Conservation (phyloP, 805 yeast species). For the Ascoidea tarda region DNA sequence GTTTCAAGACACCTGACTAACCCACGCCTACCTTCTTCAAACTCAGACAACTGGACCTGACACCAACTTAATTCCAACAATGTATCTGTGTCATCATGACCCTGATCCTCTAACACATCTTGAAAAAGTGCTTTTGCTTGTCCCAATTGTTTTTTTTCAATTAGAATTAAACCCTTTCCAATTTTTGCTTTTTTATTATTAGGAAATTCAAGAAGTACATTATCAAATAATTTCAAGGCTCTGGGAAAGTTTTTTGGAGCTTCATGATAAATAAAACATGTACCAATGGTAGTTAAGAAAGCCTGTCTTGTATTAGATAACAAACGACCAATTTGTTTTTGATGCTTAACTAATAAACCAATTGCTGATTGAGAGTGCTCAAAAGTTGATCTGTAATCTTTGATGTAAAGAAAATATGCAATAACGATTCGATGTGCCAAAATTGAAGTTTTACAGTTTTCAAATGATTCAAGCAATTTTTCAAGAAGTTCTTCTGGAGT, state of each 20-base stretch:
- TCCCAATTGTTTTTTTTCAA: constrained; percentile 44
- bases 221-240: constrained; percentile 61
- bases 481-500: constrained; percentile 38
- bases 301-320: constrained; percentile 41
- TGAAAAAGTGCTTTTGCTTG: constrained; percentile 41
- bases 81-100: constrained; percentile 41
- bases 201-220: constrained; percentile 33
- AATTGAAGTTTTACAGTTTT: constrained; percentile 30
- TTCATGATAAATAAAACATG: constrained; percentile 69
- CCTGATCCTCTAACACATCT: constrained; percentile 28
- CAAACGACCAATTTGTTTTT: constrained; percentile 29
- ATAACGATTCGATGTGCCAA: constrained; percentile 56
- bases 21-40: constrained; percentile 34
- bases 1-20: constrained; percentile 28
- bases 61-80: constrained; percentile 72
- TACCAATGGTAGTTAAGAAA: constrained; percentile 53
- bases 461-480: constrained; percentile 36
- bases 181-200: constrained; percentile 47
- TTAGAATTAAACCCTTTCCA: constrained; percentile 70
- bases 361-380: constrained; percentile 49
- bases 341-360: constrained; percentile 32
- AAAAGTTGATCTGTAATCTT: constrained; percentile 51
- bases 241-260: constrained; percentile 77
- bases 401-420: constrained; percentile 39
- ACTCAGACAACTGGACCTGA: constrained; percentile 36